Evolutionary conservation across 176 grass and related monocot species (phyloP), one percentile per base, ranked within the genome.

Genomic region (Ensete glaucum): DNA sequence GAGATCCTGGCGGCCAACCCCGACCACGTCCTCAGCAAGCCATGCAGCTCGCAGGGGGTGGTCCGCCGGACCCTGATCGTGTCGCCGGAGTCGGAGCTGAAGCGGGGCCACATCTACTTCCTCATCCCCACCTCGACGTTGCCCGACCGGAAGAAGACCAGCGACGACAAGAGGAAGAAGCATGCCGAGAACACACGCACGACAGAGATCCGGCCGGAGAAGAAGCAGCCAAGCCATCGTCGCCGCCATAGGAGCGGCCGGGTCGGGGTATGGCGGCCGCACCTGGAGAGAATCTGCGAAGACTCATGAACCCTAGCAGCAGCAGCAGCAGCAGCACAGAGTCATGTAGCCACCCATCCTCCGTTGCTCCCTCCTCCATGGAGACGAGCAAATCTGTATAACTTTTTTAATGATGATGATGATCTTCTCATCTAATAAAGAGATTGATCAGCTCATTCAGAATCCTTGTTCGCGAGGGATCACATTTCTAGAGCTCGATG

Each of bases 71-170:
- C 94, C 50, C 26, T 85, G 26, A 84, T 94, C 57, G 82, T 91
- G 0, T 84, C 87, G 10, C 73, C 90, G 8, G 86, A 89, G 6
- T 91, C 84, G 1, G 88, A 99, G 68, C 95, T 99, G 0, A 80
- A 89, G 67, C 90, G 91, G 11, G 90, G 95, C 14, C 75, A 79
- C 57, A 91, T 94, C 25, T 94, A 94, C 50, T 99, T 89, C 75
- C 78, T 99, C 17, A 82, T 94, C 15, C 95, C 95, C 43, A 78
- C 84, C 7, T 85, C 94, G 50, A 87, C 90, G 16, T 84, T 91
- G 55, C 78, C 90, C n/a, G 90, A 90, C 70, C 88, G 87, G 74
- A 85, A 67, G 62, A 86, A 56, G 75, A 87, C 76, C 73, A 82
- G 49, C 34, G 34, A 43, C 34, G 34, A 43, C 64, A 71, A 77